A percentile compares a stretch with the other conserved stretches of the same genome.
Evolutionary conservation across 2,329 filamentous ascomycete species (phyloP).

Genomic region (Nectriaceae sp.): DNA sequence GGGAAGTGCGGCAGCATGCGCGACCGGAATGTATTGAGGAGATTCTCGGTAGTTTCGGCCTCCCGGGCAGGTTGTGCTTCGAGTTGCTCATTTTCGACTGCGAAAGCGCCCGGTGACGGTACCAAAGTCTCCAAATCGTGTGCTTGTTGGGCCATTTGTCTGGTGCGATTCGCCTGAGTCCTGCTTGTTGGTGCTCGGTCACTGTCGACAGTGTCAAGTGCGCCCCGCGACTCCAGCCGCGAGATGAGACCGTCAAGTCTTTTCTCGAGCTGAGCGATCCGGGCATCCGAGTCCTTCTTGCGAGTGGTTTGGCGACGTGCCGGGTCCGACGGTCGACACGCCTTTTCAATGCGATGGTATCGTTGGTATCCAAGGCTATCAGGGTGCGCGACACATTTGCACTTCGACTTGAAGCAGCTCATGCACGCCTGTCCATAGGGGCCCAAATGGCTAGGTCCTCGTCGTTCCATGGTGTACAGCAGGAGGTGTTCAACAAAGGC

Average conservation of each 20-base stretch:
- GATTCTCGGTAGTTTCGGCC: background rate
- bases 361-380: background rate
- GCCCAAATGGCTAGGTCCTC: background rate
- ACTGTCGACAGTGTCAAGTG: background rate
- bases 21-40: background rate
- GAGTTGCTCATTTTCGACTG: background rate
- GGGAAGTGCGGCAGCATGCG: background rate
- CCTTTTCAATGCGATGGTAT: background rate
- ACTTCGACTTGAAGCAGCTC: conserved; percentile 1
- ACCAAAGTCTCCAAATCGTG: background rate
- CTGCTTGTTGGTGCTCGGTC: background rate
- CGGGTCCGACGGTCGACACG: background rate
- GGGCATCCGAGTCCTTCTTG: background rate
- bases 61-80: background rate
- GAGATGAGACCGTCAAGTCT: background rate
- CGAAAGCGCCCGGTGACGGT: background rate
- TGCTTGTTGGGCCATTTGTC: background rate
- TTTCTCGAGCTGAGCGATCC: background rate
- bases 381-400: background rate
- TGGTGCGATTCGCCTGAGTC: background rate
- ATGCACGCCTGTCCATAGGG: background rate
- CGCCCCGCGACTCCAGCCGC: background rate
- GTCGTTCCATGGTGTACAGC: background rate
- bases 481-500: background rate
- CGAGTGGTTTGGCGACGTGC: background rate